These are phyloP conservation scores for Prunus yedoensis DNA, from an alignment of 331 rosid species.

Conservation along the genomic window DNA sequence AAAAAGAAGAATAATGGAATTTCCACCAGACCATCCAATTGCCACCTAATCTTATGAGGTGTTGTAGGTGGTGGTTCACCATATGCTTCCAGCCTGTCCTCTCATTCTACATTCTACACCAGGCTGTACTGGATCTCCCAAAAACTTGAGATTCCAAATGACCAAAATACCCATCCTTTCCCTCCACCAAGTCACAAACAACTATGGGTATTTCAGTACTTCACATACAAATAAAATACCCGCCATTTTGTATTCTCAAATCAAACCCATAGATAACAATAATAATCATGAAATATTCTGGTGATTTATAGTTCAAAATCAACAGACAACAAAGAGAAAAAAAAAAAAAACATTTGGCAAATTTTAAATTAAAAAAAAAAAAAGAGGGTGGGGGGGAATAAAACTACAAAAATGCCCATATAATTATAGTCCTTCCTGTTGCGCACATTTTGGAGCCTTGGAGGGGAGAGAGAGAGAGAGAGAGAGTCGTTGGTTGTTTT, in stretches of 20 bases:
- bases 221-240: not conserved
- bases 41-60: not conserved
- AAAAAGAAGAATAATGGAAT: too few relatives aligned
- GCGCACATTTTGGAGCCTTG: conserved; percentile 41
- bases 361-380: not conserved
- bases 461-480: conserved; percentile 12
- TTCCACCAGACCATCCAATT: not conserved
- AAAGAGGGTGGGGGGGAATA: too few relatives aligned
- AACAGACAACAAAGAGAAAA: not conserved
- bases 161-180: not conserved
- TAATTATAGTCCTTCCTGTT: conserved; percentile 5
- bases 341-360: not conserved
- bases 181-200: not conserved
- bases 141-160: not conserved
- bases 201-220: conserved; percentile 1
- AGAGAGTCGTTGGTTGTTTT: conserved; percentile 34
- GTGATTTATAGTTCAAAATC: not conserved
- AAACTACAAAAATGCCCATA: conserved; percentile 34
- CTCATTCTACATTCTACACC: conserved; percentile 3
- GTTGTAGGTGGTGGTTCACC: not conserved
- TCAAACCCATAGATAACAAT: not conserved
- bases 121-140: not conserved
- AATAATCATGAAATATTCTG: not conserved
- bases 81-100: conserved; percentile 9
- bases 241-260: conserved; percentile 11